phyloP scores from a whole-genome alignment of 106 monocot genomes.

The Dendrobium chrysotoxum region DNA sequence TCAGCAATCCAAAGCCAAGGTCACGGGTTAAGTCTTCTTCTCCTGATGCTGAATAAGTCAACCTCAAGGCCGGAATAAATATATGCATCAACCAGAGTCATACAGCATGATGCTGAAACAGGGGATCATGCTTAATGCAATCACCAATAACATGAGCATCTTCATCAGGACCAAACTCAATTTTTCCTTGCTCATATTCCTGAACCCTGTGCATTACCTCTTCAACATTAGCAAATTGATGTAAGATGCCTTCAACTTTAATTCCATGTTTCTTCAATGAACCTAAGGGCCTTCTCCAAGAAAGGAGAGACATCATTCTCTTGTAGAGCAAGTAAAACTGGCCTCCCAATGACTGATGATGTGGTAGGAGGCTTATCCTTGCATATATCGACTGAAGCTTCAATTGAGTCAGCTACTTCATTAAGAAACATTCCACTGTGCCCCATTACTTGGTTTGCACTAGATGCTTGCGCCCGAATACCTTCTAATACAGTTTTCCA shows the following conservation, averaged over 20 bases:
- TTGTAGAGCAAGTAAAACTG: constrained; percentile 69
- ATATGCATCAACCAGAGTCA: constrained; percentile 73
- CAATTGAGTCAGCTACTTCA: constrained; percentile 49
- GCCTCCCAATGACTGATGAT: constrained; percentile 49
- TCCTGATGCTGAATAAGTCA: too few relatives aligned
- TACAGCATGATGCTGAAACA: constrained; percentile 92
- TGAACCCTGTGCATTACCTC: constrained; percentile 74
- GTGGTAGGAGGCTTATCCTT: constrained; percentile 28
- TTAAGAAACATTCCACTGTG: constrained; percentile 58
- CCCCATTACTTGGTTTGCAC: constrained; percentile 38
- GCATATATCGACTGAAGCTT: constrained; percentile 55
- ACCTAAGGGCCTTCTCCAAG: constrained; percentile 89
- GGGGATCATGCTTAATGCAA: constrained; percentile 96
- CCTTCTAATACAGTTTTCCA: constrained; percentile 90
- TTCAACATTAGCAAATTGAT: constrained; percentile 98
- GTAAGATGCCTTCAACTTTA: constrained; percentile 89
- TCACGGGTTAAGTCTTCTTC: too few relatives aligned
- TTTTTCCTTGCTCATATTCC: constrained; percentile 85
- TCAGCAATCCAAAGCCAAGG: too few relatives aligned
- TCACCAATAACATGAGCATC: constrained; percentile 99
- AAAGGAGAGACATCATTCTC: constrained; percentile 84
- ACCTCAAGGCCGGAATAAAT: too few relatives aligned
- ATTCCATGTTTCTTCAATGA: constrained; percentile 84
- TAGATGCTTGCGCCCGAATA: constrained; percentile 79
- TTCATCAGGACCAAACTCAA: constrained; percentile 75